These are phyloP conservation scores for Rhizopogon salebrosus DNA, from an alignment of 768 basidiomycete genomes.

Conservation along the genomic window DNA sequence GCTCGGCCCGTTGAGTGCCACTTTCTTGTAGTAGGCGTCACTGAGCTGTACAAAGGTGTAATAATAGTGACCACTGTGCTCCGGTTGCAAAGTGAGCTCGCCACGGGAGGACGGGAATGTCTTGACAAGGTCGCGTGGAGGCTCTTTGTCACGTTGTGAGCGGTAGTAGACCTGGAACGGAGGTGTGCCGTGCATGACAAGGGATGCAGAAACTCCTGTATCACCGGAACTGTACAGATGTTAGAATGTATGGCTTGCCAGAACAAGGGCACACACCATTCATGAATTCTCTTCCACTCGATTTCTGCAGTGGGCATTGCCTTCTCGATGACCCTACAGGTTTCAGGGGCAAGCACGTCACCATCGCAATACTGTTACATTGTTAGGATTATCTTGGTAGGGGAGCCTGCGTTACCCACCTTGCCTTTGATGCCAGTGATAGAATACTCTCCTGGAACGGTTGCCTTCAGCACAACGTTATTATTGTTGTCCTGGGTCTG, in stretches of 20 bases:
- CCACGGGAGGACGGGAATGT: conserved; percentile 68
- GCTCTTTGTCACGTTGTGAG: conserved; percentile 64
- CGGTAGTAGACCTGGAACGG: conserved; percentile 85
- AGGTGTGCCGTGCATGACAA: conserved; percentile 82
- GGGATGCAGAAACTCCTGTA: conserved; percentile 82
- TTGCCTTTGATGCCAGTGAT: conserved; percentile 69
- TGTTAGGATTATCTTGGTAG: neutral
- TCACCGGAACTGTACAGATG: conserved; percentile 68
- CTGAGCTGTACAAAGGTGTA: conserved; percentile 78
- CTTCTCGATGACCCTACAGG: conserved; percentile 69
- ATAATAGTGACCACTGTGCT: conserved; percentile 83
- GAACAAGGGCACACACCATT: conserved; percentile 53
- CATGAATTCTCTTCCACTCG: conserved; percentile 84
- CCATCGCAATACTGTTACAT: conserved; percentile 67
- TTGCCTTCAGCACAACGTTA: conserved; percentile 45
- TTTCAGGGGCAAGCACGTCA: conserved; percentile 78
- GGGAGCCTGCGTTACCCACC: conserved; percentile 26
- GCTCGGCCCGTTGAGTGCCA: conserved; percentile 67
- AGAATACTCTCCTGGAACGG: conserved; percentile 72
- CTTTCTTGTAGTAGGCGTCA: conserved; percentile 78
- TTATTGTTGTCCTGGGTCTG: conserved; percentile 40
- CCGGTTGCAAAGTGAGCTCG: conserved; percentile 80
- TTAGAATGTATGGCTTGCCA: conserved; percentile 3
- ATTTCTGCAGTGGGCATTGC: conserved; percentile 81
- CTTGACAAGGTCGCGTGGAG: conserved; percentile 52